These are phyloP conservation scores for Moringa oleifera DNA, from an alignment of 345 rosid species.

Conservation along the genomic window DNA sequence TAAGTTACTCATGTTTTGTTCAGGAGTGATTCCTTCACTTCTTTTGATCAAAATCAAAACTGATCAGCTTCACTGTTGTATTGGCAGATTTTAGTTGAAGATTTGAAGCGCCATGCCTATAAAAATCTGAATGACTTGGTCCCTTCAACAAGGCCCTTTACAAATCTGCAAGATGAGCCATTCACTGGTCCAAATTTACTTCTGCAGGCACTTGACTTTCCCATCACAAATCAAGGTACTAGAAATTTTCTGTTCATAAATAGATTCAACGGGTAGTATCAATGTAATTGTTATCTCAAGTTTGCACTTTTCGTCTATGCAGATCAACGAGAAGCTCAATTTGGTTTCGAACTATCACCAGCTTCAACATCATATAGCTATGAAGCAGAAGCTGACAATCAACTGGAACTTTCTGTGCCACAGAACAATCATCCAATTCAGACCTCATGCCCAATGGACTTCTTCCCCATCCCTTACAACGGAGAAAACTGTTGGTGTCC, in stretches of 20 bases:
- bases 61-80: not conserved
- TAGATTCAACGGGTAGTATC: not conserved
- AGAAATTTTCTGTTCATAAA: not conserved
- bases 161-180: slow-evolving; percentile 25
- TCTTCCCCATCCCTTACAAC: not conserved
- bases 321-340: slow-evolving; percentile 25
- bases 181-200: slow-evolving; percentile 13
- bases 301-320: slow-evolving; percentile 1
- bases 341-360: slow-evolving; percentile 19
- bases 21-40: too few relatives aligned
- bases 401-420: slow-evolving; percentile 8
- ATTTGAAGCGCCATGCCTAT: slow-evolving; percentile 44
- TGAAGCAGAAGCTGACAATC: slow-evolving; percentile 3
- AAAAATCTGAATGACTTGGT: slow-evolving; percentile 20
- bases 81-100: slow-evolving; percentile 37
- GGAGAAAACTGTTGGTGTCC: slow-evolving; percentile 18
- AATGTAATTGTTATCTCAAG: not conserved
- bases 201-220: slow-evolving; percentile 28
- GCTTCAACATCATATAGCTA: slow-evolving; percentile 18
- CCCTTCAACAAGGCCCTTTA: slow-evolving; percentile 32
- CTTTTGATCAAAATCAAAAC: slow-evolving; percentile 2
- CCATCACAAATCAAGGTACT: slow-evolving; percentile 32
- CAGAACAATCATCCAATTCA: slow-evolving; percentile 13
- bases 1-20: too few relatives aligned
- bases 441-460: slow-evolving; percentile 7